Conservation (phyloP, 805 yeast genomes). For the Barnettozyma botsteinii region DNA sequence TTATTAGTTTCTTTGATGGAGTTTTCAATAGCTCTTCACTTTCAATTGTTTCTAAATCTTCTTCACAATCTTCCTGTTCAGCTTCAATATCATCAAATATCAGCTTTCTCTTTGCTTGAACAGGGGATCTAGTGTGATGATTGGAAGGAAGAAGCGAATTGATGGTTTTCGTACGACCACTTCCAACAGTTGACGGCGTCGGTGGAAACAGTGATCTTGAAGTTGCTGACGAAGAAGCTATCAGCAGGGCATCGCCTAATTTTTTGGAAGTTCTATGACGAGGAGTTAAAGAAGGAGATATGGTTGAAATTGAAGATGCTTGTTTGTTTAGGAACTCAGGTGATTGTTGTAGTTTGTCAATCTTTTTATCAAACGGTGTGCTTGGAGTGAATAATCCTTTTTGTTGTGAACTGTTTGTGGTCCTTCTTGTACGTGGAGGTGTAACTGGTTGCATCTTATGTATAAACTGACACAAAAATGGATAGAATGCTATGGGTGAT, state of each 20-base stretch:
- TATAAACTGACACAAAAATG: no score
- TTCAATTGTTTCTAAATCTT: slow-evolving; percentile 9
- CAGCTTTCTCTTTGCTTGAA: slow-evolving; percentile 21
- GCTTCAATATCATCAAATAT: slow-evolving; percentile 13
- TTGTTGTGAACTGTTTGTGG: slow-evolving; percentile 6
- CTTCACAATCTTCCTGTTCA: slow-evolving; percentile 17
- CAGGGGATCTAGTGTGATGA: slow-evolving; percentile 2
- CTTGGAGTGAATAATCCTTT: slow-evolving; percentile 17
- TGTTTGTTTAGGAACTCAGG: slow-evolving; percentile 8
- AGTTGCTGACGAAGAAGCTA: slow-evolving; percentile 5
- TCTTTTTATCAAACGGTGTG: slow-evolving; percentile 20
- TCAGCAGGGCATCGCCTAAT: slow-evolving; percentile 11
- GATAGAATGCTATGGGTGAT: no score
- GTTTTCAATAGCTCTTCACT: slow-evolving; percentile 20
- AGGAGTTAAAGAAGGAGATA: slow-evolving; percentile 23
- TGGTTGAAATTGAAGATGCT: slow-evolving; percentile 5
- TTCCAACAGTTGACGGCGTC: slow-evolving; percentile 26
- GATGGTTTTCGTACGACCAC: slow-evolving; percentile 21
- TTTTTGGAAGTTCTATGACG: slow-evolving; percentile 17
- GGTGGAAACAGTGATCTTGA: slow-evolving; percentile 25
- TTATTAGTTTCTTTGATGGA: slow-evolving; percentile 31
- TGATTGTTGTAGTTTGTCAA: slow-evolving; percentile 9
- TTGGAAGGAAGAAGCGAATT: neutral
- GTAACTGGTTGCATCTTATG: slow-evolving; percentile 20
- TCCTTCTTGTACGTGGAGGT: slow-evolving; percentile 17